Percentiles rank a stretch among this genome's conserved stretches.
These are phyloP conservation scores for Mortierella alpina DNA, from an alignment of 192 early-diverging fungal species.

Conservation along the genomic window DNA sequence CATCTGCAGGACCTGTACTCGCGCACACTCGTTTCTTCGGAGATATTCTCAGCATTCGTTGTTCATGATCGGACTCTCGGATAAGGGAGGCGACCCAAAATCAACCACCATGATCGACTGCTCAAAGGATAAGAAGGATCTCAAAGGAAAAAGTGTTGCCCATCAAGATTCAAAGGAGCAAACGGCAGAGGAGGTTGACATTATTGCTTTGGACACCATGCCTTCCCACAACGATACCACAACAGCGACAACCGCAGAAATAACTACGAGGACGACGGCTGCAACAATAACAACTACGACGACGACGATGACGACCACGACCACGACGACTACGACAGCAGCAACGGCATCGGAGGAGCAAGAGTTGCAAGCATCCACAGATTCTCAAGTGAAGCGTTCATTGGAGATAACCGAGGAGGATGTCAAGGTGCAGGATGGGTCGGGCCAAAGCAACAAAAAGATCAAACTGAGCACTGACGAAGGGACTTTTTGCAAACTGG, in stretches of 20 bases:
- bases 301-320: constrained; percentile 1
- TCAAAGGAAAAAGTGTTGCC: constrained; percentile 4
- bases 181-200: constrained; percentile 7
- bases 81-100: constrained; percentile 29
- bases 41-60: constrained; percentile 26
- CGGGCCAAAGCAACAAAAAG: constrained; percentile 22
- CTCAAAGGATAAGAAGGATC: constrained; percentile 16
- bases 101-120: constrained; percentile 38
- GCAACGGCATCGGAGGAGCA: not conserved
- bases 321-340: not conserved
- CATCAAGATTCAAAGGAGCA: not conserved
- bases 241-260: not conserved
- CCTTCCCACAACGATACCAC: not conserved
- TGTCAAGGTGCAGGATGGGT: constrained; percentile 1
- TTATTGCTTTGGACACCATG: not conserved
- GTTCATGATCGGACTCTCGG: constrained; percentile 50
- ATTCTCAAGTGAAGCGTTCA: constrained; percentile 28
- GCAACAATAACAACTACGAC: not conserved
- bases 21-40: constrained; percentile 55
- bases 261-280: not conserved
- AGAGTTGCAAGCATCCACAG: not conserved
- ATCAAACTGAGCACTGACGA: constrained; percentile 5
- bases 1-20: constrained; percentile 75
- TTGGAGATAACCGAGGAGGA: constrained; percentile 10
- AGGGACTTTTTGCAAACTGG: constrained; percentile 24